Evolutionary conservation across 352 stramenopile genomes (phyloP).

Genomic region (Phytophthora meadii): DNA sequence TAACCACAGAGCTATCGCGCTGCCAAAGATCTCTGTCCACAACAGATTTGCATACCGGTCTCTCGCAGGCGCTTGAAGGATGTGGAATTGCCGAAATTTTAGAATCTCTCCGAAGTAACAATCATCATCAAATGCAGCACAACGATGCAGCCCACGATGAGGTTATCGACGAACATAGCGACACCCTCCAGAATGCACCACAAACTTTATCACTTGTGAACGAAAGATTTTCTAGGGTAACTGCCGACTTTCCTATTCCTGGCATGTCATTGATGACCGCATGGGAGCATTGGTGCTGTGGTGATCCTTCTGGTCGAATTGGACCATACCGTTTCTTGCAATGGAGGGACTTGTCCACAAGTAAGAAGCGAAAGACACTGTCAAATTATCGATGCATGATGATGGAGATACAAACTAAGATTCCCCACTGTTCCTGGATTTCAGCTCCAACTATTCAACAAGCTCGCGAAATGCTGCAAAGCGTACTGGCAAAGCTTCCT

Average conservation of each 20-base stretch:
- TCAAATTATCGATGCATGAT: neutral
- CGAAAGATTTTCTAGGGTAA: neutral
- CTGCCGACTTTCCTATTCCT: neutral
- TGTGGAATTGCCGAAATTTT: no score
- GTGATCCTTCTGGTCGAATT: neutral
- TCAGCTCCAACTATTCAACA: neutral
- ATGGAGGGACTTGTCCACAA: neutral
- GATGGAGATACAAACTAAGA: constrained; percentile 6
- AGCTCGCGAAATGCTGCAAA: neutral
- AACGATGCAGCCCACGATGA: no score
- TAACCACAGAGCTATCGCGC: no score
- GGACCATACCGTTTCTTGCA: neutral
- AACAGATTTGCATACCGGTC: no score
- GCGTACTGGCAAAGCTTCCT: neutral
- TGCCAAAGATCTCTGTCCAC: no score
- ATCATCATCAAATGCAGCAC: no score
- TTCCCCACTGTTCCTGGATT: neutral
- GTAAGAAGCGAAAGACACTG: neutral
- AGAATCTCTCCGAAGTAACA: no score
- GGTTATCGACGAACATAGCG: no score
- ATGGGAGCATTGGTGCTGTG: neutral
- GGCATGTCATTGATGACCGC: neutral
- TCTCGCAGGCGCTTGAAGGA: no score
- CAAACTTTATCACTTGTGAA: neutral
- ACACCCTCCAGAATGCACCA: no score